Evolutionary conservation across 2,329 filamentous ascomycete species (phyloP).

Genomic region (Diaporthe capsici): DNA sequence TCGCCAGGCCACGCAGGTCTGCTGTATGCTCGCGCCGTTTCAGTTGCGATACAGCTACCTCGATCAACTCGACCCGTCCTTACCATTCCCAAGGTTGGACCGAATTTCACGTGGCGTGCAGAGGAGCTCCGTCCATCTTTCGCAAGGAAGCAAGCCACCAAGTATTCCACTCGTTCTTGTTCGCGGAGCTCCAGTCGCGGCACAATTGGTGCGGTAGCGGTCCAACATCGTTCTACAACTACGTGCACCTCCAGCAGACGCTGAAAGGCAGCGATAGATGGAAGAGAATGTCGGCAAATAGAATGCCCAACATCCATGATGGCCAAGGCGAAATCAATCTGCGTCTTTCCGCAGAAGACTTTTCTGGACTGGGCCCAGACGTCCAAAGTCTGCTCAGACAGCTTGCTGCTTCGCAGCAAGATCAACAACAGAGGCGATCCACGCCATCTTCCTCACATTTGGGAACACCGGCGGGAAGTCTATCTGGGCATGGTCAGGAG

Average conservation of each 20-base stretch:
- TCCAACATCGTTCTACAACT: neutral
- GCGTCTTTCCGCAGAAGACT: neutral
- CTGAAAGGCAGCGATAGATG: neutral
- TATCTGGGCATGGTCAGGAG: neutral
- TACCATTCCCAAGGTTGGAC: neutral
- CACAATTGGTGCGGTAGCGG: neutral
- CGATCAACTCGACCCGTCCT: neutral
- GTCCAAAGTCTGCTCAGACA: neutral
- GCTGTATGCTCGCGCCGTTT: neutral
- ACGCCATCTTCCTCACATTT: neutral
- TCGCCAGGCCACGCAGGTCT: neutral
- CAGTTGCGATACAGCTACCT: neutral
- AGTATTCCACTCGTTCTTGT: neutral
- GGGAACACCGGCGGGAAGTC: neutral
- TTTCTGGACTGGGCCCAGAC: conserved; percentile 4
- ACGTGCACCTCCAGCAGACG: neutral
- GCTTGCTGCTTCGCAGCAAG: conserved; percentile 13
- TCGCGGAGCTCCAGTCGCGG: too few species aligned
- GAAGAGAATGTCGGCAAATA: neutral
- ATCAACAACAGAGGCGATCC: neutral
- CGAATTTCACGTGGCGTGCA: too few species aligned
- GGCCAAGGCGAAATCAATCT: neutral
- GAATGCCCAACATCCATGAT: neutral
- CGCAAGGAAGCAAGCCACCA: neutral
- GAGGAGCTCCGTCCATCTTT: too few species aligned